These are phyloP conservation scores for Calonectria naviculata DNA, from an alignment of 2,329 filamentous ascomycete genomes.

Conservation along the genomic window DNA sequence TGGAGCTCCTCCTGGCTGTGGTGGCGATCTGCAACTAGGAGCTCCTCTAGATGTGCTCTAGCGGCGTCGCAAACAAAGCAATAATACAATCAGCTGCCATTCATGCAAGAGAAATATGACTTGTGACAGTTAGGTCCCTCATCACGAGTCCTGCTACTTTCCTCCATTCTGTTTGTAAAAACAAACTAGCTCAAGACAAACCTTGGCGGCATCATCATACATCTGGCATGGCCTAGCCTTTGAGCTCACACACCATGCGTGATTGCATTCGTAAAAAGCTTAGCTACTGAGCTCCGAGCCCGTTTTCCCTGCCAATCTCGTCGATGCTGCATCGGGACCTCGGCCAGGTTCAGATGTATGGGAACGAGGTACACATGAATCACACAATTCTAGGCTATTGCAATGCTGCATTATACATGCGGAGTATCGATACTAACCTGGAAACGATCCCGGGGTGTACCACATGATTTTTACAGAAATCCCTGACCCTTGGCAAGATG, in stretches of 20 bases:
- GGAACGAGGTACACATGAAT: not conserved
- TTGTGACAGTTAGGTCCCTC: not conserved
- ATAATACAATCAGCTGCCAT: not conserved
- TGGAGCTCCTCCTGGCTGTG: slow-evolving; percentile 9
- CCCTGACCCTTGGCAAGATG: not conserved
- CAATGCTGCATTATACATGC: not conserved
- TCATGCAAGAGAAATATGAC: not conserved
- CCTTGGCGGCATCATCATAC: no score
- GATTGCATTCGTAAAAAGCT: not conserved
- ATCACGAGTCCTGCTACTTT: not conserved
- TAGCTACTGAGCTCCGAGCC: not conserved
- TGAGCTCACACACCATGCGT: no score
- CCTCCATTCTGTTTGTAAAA: no score
- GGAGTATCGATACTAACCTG: not conserved
- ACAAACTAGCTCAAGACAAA: no score
- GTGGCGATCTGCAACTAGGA: slow-evolving; percentile 2
- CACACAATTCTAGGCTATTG: no score
- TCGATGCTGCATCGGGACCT: not conserved
- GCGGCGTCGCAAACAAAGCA: not conserved
- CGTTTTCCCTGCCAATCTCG: not conserved
- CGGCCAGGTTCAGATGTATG: not conserved
- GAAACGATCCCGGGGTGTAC: not conserved
- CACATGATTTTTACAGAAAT: not conserved
- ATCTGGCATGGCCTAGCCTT: no score
- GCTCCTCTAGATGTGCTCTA: slow-evolving; percentile 10